Base-by-base conservation (phyloP, 768 basidiomycete genomes). In the Auricularia sp. region DNA sequence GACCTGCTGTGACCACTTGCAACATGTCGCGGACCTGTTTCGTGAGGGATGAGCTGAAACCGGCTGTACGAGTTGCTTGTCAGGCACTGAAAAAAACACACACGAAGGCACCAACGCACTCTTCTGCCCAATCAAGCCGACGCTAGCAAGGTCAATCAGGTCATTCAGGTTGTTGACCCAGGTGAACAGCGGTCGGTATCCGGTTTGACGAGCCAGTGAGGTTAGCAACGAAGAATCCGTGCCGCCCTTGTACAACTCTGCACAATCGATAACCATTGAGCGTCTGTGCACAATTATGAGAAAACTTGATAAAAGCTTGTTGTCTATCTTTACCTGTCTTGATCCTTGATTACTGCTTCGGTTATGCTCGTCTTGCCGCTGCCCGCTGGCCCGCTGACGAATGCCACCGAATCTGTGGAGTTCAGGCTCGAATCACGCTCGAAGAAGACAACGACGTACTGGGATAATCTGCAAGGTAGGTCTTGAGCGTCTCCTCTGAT, bases 81-180 rank as follows among this genome's bases (percentile, higher is more conserved):
- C 11, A 67, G 44, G n/a, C 29, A 59, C 34, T 3, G 61, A 64
- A n/a, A 8, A 29, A 44, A 10, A 56, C 34, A 62, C 54, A 59
- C 45, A 39, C 29, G 39, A 1, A 1, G 18, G 33, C 3, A 51
- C 4, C n/a, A 47, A 61, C 75, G 5, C 63, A 89, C 92, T 84
- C 78, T 98, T 98, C 72, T 97, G 93, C 2, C 97, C 97, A 69
- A 97, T 97, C n/a, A 98, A 71, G 1, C 95, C 95, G 54, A 94
- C 83, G 65, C 87, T 88, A 1, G 92, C 94, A n/a, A 98, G 81
- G 72, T 98, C 96, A 67, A 98, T 84, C 65, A 98, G 76, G 67
- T 84, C 88, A 70, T 83, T 90, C 71, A 92, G 75, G 0, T 90
- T 92, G 70, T 88, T 86, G 61, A 92, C 77, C 76, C 94, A 89